These are phyloP conservation scores for Pythium plurisporium DNA, from an alignment of 352 stramenopile genomes.

Conservation along the genomic window DNA sequence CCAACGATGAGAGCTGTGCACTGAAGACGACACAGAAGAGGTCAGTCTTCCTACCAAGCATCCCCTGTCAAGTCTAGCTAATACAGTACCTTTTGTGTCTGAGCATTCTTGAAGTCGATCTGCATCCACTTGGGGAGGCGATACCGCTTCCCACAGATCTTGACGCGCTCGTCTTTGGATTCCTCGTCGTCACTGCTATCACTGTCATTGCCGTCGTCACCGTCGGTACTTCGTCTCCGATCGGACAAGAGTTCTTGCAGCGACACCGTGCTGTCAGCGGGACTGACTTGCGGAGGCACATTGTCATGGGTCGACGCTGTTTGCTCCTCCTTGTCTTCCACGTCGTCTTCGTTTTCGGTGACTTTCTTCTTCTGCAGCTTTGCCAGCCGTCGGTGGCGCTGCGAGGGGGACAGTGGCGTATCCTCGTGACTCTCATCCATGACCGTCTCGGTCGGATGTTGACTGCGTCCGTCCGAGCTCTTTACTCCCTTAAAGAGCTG, in stretches of 20 bases:
- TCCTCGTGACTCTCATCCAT: background rate
- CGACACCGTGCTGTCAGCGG: constrained; percentile 46
- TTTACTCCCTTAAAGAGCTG: constrained; percentile 6
- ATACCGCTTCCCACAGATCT: constrained; percentile 27
- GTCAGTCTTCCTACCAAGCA: no score
- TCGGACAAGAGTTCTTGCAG: constrained; percentile 37
- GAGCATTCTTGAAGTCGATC: constrained; percentile 65
- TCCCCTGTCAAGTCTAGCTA: constrained; percentile 19
- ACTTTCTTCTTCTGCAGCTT: constrained; percentile 17
- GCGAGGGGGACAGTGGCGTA: constrained; percentile 16
- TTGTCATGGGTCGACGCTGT: constrained; percentile 4
- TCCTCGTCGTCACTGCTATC: constrained; percentile 15
- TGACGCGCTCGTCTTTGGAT: constrained; percentile 30
- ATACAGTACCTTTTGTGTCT: constrained; percentile 59
- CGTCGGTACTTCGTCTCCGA: constrained; percentile 4
- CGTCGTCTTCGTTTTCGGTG: constrained; percentile 8
- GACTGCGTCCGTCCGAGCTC: background rate
- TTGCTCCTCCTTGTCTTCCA: constrained; percentile 1
- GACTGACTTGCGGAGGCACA: constrained; percentile 39
- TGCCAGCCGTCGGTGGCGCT: constrained; percentile 20
- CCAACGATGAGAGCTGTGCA: constrained; percentile 50
- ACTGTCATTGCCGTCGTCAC: constrained; percentile 5
- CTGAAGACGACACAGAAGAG: no score
- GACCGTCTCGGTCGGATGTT: background rate
- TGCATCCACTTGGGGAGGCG: constrained; percentile 24